Percentiles rank a stretch among this genome's conserved stretches.
Conservation (phyloP, 1,284 basidiomycete species). For the Irpex rosettiformis region DNA sequence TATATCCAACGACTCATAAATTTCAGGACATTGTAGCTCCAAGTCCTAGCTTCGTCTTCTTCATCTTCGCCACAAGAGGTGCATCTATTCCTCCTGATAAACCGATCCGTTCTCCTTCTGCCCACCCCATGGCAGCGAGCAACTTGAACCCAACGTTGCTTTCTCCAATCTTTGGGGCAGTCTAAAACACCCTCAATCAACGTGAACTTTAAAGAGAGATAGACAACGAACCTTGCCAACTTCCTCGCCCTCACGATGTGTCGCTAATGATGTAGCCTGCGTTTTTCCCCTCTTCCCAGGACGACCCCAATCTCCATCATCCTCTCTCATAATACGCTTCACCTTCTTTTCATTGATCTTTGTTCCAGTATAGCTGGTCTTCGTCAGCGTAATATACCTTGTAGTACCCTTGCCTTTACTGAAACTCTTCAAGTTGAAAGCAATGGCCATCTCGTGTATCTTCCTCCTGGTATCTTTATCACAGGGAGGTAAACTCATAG, state of each 20-base stretch:
- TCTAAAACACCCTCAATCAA: constrained; percentile 27
- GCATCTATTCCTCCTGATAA: constrained; percentile 57
- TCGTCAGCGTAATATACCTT: constrained; percentile 68
- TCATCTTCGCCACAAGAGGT: constrained; percentile 70
- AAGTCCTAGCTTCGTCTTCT: constrained; percentile 69
- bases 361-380: constrained; percentile 57
- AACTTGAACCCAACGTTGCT: constrained; percentile 75
- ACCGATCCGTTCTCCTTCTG: constrained; percentile 67
- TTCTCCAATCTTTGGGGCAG: constrained; percentile 71
- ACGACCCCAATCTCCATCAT: constrained; percentile 12
- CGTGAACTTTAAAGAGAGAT: neutral
- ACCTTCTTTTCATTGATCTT: constrained; percentile 58
- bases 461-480: constrained; percentile 65
- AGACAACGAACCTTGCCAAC: constrained; percentile 67
- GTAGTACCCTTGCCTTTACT: constrained; percentile 66
- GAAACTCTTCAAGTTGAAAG: constrained; percentile 73
- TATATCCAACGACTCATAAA: neutral
- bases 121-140: constrained; percentile 77
- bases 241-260: constrained; percentile 68
- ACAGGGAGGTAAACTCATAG: constrained; percentile 74
- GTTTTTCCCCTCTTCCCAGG: constrained; percentile 28
- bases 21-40: constrained; percentile 42
- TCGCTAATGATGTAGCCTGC: constrained; percentile 28
- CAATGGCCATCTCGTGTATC: constrained; percentile 75
- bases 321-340: constrained; percentile 44